Evolutionary conservation across 202 grass and related monocot genomes (phyloP).

Genomic region (Dendrocalamus latiflorus): DNA sequence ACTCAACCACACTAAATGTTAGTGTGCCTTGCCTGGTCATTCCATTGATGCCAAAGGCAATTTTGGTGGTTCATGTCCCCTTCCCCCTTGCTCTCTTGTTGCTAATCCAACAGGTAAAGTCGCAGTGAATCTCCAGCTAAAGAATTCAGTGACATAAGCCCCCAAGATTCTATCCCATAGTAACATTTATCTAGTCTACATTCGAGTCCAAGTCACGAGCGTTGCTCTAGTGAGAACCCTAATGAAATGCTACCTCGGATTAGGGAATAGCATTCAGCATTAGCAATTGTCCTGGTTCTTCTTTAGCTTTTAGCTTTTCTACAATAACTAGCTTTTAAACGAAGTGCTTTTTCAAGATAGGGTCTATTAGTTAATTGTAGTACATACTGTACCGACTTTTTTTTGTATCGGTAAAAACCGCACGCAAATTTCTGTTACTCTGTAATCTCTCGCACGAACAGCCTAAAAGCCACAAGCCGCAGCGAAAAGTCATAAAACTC

Average conservation of each 20-base stretch:
- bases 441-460: too few relatives aligned
- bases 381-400: too few relatives aligned
- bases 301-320: too few relatives aligned
- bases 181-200: conserved; percentile 21
- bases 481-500: too few relatives aligned
- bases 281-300: not conserved
- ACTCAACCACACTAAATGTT: conserved; percentile 11
- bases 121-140: conserved; percentile 43
- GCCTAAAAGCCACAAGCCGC: too few relatives aligned
- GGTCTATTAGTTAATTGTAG: too few relatives aligned
- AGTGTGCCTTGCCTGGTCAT: conserved; percentile 36
- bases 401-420: too few relatives aligned
- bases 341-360: too few relatives aligned
- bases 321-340: too few relatives aligned
- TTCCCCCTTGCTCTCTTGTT: conserved; percentile 20
- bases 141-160: conserved; percentile 29
- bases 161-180: conserved; percentile 38
- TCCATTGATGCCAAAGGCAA: conserved; percentile 29
- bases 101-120: conserved; percentile 48
- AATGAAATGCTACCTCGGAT: conserved; percentile 6
- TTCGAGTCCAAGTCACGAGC: not conserved
- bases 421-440: too few relatives aligned
- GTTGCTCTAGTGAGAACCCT: not conserved
- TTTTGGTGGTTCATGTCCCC: conserved; percentile 30
- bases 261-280: conserved; percentile 1